Conservation (phyloP, 2,329 filamentous ascomycete genomes). For the Hymenoscyphus salicellus region DNA sequence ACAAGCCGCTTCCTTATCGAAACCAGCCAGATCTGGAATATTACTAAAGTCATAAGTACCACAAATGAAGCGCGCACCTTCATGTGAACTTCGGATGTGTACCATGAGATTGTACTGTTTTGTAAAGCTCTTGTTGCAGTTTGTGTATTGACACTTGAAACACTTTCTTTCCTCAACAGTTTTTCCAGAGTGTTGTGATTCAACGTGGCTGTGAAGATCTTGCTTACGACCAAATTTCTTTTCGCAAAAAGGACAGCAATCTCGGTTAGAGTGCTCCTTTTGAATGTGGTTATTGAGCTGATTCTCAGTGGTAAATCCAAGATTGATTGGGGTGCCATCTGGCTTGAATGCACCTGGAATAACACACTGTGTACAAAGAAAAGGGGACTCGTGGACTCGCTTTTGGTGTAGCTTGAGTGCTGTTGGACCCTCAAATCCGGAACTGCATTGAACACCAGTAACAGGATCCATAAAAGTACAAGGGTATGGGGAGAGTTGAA, state of each 20-base stretch:
- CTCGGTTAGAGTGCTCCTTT: conserved; percentile 61
- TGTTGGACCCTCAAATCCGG: conserved; percentile 70
- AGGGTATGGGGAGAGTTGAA: conserved; percentile 66
- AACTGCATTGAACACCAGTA: conserved; percentile 56
- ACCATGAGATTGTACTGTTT: conserved; percentile 78
- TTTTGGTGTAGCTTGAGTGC: conserved; percentile 70
- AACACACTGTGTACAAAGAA: conserved; percentile 74
- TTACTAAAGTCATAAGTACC: conserved; percentile 61
- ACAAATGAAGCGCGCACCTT: conserved; percentile 76
- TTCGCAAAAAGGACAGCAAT: conserved; percentile 67
- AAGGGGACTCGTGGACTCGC: conserved; percentile 66
- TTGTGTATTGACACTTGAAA: conserved; percentile 62
- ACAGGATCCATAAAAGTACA: conserved; percentile 59
- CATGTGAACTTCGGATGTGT: conserved; percentile 74
- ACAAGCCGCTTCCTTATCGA: conserved; percentile 68
- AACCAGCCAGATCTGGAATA: conserved; percentile 57
- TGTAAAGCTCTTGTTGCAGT: conserved; percentile 75
- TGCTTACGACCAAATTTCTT: conserved; percentile 63
- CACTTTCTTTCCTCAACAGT: conserved; percentile 62
- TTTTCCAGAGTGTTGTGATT: conserved; percentile 68
- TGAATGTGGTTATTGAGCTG: conserved; percentile 72
- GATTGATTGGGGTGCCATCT: conserved; percentile 41
- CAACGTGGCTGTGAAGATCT: conserved; percentile 72
- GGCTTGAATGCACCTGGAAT: conserved; percentile 34
- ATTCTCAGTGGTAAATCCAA: conserved; percentile 68